phyloP scores from a whole-genome alignment of 2,329 filamentous ascomycete species.

The Cercospora sp. region DNA sequence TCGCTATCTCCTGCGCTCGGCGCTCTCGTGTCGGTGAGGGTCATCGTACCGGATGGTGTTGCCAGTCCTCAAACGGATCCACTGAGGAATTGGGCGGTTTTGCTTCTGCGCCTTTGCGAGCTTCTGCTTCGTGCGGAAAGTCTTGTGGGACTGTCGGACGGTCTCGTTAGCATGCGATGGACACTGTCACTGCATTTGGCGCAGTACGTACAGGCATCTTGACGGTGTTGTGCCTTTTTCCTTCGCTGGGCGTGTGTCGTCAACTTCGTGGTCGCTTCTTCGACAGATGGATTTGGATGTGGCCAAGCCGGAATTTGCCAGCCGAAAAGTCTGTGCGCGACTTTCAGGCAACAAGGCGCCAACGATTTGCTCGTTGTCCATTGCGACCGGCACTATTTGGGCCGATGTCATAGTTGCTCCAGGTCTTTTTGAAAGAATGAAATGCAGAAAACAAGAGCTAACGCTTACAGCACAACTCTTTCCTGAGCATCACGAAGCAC shows the following conservation, averaged over 20 bases:
- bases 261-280: constrained; percentile 6
- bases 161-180: constrained; percentile 16
- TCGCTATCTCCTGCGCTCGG: neutral
- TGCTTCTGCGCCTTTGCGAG: constrained; percentile 99
- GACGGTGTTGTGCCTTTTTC: constrained; percentile 28
- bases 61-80: constrained; percentile 96
- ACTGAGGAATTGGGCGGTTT: constrained; percentile 99
- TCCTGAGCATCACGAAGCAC: constrained; percentile 7
- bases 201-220: constrained; percentile 39
- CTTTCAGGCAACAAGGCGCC: constrained; percentile 2
- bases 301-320: constrained; percentile 1
- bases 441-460: neutral
- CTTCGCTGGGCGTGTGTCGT: constrained; percentile 21
- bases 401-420: constrained; percentile 11
- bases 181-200: neutral
- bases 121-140: constrained; percentile 99
- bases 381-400: constrained; percentile 8
- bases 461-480: constrained; percentile 7
- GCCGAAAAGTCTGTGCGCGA: constrained; percentile 8
- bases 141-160: constrained; percentile 85
- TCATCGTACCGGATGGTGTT: constrained; percentile 96
- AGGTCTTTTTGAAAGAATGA: constrained; percentile 2
- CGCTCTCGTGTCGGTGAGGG: neutral
- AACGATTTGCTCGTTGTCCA: constrained; percentile 4
- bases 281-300: constrained; percentile 9